phyloP scores from a whole-genome alignment of 768 basidiomycete species.

The Calocybe gangraenosa region DNA sequence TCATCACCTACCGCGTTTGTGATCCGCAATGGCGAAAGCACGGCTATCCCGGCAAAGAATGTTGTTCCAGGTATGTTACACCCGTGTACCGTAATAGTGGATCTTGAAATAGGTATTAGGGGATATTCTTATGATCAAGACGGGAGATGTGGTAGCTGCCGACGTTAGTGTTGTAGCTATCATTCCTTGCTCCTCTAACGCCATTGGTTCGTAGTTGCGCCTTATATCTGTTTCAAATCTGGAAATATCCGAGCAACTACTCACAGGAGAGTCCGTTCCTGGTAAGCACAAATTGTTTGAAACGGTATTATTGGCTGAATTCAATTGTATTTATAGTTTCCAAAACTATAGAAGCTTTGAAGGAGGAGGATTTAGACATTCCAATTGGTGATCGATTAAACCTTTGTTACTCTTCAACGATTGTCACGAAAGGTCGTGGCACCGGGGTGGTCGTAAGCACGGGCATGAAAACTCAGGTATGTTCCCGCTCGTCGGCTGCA shows the following conservation, averaged over 20 bases:
- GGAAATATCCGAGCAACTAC: constrained; percentile 46
- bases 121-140: constrained; percentile 34
- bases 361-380: constrained; percentile 26
- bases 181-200: background rate
- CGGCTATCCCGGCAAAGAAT: constrained; percentile 35
- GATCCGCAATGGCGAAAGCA: constrained; percentile 35
- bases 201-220: constrained; percentile 25
- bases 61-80: constrained; percentile 32
- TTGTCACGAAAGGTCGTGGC: constrained; percentile 46
- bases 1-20: constrained; percentile 44
- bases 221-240: constrained; percentile 41
- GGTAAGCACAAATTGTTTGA: constrained; percentile 21
- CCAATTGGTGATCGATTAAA: constrained; percentile 41
- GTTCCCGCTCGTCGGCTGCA: constrained; percentile 9
- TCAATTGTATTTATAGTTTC: constrained; percentile 22
- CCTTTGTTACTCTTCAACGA: constrained; percentile 38
- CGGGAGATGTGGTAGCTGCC: constrained; percentile 40
- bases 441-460: constrained; percentile 42
- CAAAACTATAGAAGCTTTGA: constrained; percentile 31
- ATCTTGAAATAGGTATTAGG: constrained; percentile 18
- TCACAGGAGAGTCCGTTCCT: constrained; percentile 51
- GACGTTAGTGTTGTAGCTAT: constrained; percentile 27
- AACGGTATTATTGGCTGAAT: background rate
- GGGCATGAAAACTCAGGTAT: constrained; percentile 51
- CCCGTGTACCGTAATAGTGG: background rate